Evolutionary conservation across 1,139 yeast species (phyloP), one percentile per base, ranked within the genome.

Genomic region (Pichia sp.): DNA sequence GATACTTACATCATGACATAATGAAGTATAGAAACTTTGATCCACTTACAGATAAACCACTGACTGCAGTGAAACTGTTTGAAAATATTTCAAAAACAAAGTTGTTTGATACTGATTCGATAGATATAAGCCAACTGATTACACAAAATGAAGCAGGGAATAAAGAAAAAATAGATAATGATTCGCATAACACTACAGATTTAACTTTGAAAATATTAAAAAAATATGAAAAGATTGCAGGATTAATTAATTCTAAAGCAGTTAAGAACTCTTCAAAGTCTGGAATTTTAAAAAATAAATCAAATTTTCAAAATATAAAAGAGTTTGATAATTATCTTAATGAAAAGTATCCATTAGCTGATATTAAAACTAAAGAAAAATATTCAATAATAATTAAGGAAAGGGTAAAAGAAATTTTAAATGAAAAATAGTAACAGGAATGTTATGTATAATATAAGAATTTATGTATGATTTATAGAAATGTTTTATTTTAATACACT

Each of bases 361-460:
- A 44, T 2, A 7, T 28, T 2, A 26, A 41, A 29, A 55, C 57
- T 1, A 45, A 50, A 4, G 34, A 33, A 15, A 45, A 45, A 1
- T 60, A 75, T 1, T 59, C 61, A n/a, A 49, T 59, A 18, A 40
- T 69, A 3, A 66, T 74, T 13, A 61, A 70, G 38, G 66, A 66
- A 31, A 54, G 68, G 33, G 44, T 69, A 30, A 35, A 34, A 2
- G 33, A 32, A 6, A 22, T 42, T 18, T 37, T 46, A 9, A 33
- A 32, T 26, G 33, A 35, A 5, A 27, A 24, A 24, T 11, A 24
- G 5, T 24, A 10, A n/a, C n/a, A n/a, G n/a, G n/a, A n/a, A n/a
- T n/a, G n/a, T n/a, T n/a, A n/a, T n/a, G n/a, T n/a, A n/a, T n/a
- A n/a, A n/a, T n/a, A n/a, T n/a, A n/a, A n/a, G n/a, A n/a, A n/a